Evolutionary conservation across 1,284 basidiomycete genomes (phyloP).

Genomic region (Cronartium quercuum): DNA sequence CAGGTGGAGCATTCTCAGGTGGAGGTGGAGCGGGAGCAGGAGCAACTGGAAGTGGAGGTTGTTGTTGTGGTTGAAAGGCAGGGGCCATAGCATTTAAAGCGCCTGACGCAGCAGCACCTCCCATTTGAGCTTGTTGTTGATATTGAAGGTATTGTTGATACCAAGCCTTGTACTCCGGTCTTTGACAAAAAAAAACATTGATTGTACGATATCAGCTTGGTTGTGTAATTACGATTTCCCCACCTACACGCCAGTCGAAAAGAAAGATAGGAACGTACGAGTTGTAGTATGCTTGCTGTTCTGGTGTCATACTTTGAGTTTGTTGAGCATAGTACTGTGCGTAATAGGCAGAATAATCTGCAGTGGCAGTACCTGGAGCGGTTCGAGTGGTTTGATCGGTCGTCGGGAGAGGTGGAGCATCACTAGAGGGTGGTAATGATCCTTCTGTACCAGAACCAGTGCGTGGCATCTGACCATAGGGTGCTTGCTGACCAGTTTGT

Average conservation of each 20-base stretch:
- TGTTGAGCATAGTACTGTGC: slow-evolving; percentile 39
- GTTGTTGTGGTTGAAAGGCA: background rate
- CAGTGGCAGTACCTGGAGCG: background rate
- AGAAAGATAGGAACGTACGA: slow-evolving; percentile 6
- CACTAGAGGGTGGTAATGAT: slow-evolving; percentile 59
- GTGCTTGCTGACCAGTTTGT: slow-evolving; percentile 42
- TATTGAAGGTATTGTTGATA: slow-evolving; percentile 38
- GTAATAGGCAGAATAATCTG: slow-evolving; percentile 41
- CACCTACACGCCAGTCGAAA: background rate
- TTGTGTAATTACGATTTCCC: background rate
- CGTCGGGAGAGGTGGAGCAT: slow-evolving; percentile 57
- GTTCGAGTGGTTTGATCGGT: slow-evolving; percentile 50
- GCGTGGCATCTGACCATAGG: slow-evolving; percentile 38
- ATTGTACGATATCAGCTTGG: background rate
- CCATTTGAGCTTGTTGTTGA: slow-evolving; percentile 26
- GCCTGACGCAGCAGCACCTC: background rate
- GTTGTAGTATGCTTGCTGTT: slow-evolving; percentile 37
- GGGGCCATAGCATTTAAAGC: background rate
- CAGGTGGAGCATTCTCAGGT: background rate
- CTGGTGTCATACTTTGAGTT: slow-evolving; percentile 31
- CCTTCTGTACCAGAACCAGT: slow-evolving; percentile 39
- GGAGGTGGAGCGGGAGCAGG: background rate
- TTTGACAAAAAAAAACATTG: background rate
- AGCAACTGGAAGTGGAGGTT: slow-evolving; percentile 1
- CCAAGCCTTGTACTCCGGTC: slow-evolving; percentile 36